Base-by-base conservation (phyloP, 768 basidiomycete species). In the Podaxis sp. region DNA sequence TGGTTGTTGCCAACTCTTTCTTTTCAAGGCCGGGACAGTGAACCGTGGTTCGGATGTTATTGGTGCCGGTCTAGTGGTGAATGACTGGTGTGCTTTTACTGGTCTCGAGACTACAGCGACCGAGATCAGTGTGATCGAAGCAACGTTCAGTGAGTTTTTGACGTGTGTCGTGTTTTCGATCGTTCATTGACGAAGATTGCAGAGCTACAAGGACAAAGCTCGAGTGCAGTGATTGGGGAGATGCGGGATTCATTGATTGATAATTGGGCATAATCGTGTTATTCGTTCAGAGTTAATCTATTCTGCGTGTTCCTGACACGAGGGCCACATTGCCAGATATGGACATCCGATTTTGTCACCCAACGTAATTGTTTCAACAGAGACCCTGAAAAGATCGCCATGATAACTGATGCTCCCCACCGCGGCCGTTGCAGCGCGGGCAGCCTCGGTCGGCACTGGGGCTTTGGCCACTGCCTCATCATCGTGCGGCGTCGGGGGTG, bases 51-150 rank as follows among this genome's bases (percentile, higher is more conserved):
- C 95, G 52, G 97, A 99, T 70, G 95, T 99, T 40, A 89, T 99
- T 67, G 97, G 97, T 33, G 97, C 96, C 8, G 97, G 97, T 33
- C 82, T 99, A 38, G 95, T 99, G 61, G 97, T 99, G 62, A 99
- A 99, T 71, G 97, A 99, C 74, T 99, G 97, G 97, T 94, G 93
- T 78, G 97, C 97, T 9, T 99, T 99, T 77, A 95, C 95, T n/a
- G 97, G 97, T 39, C 82, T 97, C 30, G 97, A 99, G 72, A 99
- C 97, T 64, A 99, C 97, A n/a, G 97, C 97, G 44, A 99, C 96
- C 58, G 97, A 99, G 76, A 94, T 99, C 74, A 93, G 90, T 69
- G 96, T 99, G 42, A 97, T 99, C 69, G 97, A 99, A 74, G 95
- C 96, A 28, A 84, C 95, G 56, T 99, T 99, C 82, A 95, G 95